Evolutionary conservation across 495 filamentous ascomycete species (phyloP), one percentile per base, ranked within the genome.

Genomic region (Podospora fimiseda): DNA sequence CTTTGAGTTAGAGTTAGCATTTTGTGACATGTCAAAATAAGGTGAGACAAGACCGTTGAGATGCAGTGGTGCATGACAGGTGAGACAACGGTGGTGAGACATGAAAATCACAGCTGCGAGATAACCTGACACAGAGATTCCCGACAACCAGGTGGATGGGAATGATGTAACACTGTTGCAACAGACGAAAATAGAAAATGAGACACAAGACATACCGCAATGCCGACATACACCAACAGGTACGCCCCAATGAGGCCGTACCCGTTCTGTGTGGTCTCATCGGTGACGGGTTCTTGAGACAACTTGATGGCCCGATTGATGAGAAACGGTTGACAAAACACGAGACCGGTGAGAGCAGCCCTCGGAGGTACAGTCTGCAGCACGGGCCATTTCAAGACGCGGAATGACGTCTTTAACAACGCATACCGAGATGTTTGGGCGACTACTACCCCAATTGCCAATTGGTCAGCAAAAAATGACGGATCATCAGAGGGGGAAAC

Each of bases 221-320:
- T 75, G 0, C 83, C 82, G 20, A 70, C 53, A 53, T 86, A 88
- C 0, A 87, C 78, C 5, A 84, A 51, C 16, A 75, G 59, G 53
- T 79, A 82, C 1, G 83, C 84, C n/a, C 80, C 83, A 51, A 87
- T 83, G 46, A 86, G 63, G 2, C 82, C 83, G 60, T 85, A 81
- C 39, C 77, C 72, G 21, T 74, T 27, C 27, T 64, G 59, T 53
- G 52, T 83, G 72, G 45, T 51, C 15, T 57, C 58, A 52, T 50
- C 30, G 27, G 16, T 59, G 48, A 67, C 52, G n/a, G 49, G 39
- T 23, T 60, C 54, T 9, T 62, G 64, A n/a, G 64, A 64, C 13
- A 69, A 76, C 6, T 57, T 59, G 15, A 86, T 70, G 0, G 79
- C 76, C 9, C 77, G 67, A 42, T 79, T 71, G 13, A 88, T 72